A percentile compares a stretch with the other conserved stretches of the same genome.
Conservation (phyloP, 169 alveolate genomes). For the Eimeria zaria region DNA sequence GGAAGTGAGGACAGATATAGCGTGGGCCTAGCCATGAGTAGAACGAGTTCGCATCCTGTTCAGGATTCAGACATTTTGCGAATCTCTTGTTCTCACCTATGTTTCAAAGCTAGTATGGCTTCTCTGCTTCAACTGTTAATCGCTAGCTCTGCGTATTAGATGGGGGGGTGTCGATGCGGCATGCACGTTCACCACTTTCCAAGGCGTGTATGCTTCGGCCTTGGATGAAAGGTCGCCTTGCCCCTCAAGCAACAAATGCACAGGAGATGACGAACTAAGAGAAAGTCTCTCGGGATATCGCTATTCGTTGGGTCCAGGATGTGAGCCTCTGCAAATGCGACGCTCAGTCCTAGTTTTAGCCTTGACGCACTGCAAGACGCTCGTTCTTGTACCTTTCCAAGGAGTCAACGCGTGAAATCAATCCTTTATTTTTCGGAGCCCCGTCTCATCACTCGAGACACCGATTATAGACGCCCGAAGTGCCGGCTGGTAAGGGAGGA, state of each 20-base stretch:
- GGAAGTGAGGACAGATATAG: background rate
- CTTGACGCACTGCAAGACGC: background rate
- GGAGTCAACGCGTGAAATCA: background rate
- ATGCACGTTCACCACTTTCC: background rate
- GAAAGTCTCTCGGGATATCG: background rate
- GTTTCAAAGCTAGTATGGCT: background rate
- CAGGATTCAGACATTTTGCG: background rate
- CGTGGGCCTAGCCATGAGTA: background rate
- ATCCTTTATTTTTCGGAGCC: background rate
- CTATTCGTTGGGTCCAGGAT: background rate
- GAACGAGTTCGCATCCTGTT: background rate
- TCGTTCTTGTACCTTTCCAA: background rate
- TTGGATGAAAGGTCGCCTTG: background rate
- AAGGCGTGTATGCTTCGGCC: background rate
- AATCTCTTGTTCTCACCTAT: background rate
- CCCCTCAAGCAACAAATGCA: background rate
- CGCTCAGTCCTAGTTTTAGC: background rate
- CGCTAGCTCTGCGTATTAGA: background rate
- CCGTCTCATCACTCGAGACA: background rate
- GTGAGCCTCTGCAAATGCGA: background rate
- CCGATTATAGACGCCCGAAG: background rate
- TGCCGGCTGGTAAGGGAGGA: background rate
- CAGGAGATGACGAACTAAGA: background rate
- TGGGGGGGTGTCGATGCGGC: background rate
- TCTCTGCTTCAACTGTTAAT: background rate